Percentiles rank a stretch among this genome's conserved stretches.
phyloP scores from a whole-genome alignment of 2,329 filamentous ascomycete genomes.

The Dothistroma septosporum region DNA sequence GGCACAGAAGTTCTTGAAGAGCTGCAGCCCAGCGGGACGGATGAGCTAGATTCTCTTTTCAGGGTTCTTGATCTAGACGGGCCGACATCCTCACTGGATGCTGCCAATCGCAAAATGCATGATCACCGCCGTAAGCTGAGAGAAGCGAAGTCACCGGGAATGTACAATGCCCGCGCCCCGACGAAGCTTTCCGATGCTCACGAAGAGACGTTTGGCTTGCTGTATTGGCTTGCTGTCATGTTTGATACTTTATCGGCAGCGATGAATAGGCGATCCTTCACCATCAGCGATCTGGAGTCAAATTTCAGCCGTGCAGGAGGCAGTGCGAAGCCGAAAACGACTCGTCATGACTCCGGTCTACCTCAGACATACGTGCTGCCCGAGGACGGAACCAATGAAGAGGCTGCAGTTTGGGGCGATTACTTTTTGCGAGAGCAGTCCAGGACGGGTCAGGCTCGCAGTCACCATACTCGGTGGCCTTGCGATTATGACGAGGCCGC shows the following conservation, averaged over 20 bases:
- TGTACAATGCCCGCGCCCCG: conserved; percentile 10
- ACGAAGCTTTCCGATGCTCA: conserved; percentile 12
- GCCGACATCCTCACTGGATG: conserved; percentile 15
- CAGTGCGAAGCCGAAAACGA: background rate
- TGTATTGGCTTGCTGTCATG: conserved; percentile 23
- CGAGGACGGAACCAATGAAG: background rate
- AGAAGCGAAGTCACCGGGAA: conserved; percentile 2
- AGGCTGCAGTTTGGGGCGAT: conserved; percentile 16
- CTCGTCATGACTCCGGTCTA: conserved; percentile 1
- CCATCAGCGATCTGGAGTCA: conserved; percentile 15
- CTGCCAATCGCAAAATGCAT: conserved; percentile 18
- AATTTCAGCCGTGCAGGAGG: conserved; percentile 6
- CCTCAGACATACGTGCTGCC: background rate
- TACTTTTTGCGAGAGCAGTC: conserved; percentile 18
- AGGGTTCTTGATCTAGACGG: conserved; percentile 16
- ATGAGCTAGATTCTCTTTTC: conserved; percentile 14
- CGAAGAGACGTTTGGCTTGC: conserved; percentile 16
- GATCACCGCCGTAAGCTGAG: conserved; percentile 15
- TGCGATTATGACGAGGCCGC: conserved; percentile 20
- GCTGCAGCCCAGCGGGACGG: background rate
- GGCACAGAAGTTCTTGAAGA: conserved; percentile 6
- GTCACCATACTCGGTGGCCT: conserved; percentile 17
- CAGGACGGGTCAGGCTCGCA: conserved; percentile 13
- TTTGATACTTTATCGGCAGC: conserved; percentile 21
- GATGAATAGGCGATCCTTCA: conserved; percentile 16